phyloP scores from a whole-genome alignment of 768 basidiomycete genomes.

The Tylopilus subfusipes region DNA sequence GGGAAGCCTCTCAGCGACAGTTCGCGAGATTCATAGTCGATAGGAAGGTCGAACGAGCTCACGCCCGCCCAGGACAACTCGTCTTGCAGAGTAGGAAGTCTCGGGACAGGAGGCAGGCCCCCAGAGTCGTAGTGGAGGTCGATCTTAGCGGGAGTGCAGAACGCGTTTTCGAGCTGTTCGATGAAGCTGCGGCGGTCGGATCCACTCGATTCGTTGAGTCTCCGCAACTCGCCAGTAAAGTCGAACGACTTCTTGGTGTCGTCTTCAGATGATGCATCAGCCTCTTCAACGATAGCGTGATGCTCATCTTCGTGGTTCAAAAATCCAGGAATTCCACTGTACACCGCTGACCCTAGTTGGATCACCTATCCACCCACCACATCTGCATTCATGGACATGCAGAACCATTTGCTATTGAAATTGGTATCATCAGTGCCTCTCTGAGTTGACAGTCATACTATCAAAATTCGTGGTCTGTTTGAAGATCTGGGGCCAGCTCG shows the following conservation, averaged over 20 bases:
- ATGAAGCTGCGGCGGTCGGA: slow-evolving; percentile 74
- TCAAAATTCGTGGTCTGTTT: too few relatives aligned
- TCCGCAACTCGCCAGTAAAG: slow-evolving; percentile 75
- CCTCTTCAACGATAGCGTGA: slow-evolving; percentile 40
- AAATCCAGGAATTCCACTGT: too few relatives aligned
- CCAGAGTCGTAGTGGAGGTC: slow-evolving; percentile 50
- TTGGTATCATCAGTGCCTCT: too few relatives aligned
- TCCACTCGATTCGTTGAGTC: slow-evolving; percentile 64
- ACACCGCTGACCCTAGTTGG: too few relatives aligned
- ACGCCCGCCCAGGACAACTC: slow-evolving; percentile 25
- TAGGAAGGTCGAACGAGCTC: slow-evolving; percentile 18
- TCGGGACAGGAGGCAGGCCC: slow-evolving; percentile 52
- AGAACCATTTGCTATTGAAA: too few relatives aligned
- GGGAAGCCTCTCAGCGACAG: slow-evolving; percentile 16
- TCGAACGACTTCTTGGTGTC: slow-evolving; percentile 81
- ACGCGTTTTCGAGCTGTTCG: slow-evolving; percentile 77
- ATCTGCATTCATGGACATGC: too few relatives aligned
- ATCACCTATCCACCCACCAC: too few relatives aligned
- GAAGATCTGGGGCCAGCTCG: too few relatives aligned
- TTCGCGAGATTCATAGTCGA: slow-evolving; percentile 16
- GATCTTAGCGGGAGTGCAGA: slow-evolving; percentile 70
- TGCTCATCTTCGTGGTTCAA: slow-evolving; percentile 44
- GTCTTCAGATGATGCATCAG: slow-evolving; percentile 46
- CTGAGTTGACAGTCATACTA: too few relatives aligned
- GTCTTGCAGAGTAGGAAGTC: slow-evolving; percentile 38